Evolutionary conservation across 805 yeast genomes (phyloP).

Genomic region (Kuraishia hungarica): DNA sequence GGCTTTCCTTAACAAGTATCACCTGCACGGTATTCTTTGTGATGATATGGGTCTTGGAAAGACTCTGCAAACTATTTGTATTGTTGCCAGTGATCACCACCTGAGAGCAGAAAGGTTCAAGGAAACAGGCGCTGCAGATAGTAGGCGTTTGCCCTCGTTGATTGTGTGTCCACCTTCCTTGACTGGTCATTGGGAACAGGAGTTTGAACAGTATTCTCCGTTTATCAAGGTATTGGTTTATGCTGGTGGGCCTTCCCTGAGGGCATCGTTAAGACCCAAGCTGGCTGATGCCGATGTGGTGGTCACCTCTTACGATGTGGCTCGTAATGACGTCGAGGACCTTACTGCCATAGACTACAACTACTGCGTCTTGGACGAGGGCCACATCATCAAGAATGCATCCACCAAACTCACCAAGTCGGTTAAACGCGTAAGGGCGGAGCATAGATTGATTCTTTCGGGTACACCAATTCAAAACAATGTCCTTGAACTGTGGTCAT

Average conservation of each 20-base stretch:
- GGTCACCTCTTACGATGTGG: conserved; percentile 93
- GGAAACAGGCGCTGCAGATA: conserved; percentile 53
- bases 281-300: conserved; percentile 67
- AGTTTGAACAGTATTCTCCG: conserved; percentile 83
- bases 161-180: conserved; percentile 95
- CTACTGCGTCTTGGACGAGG: conserved; percentile 95
- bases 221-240: conserved; percentile 74
- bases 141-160: conserved; percentile 71
- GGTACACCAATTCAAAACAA: conserved; percentile 99
- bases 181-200: conserved; percentile 99
- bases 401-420: conserved; percentile 81
- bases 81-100: conserved; percentile 93
- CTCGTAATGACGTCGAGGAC: conserved; percentile 78
- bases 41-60: conserved; percentile 99
- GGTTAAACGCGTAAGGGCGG: conserved; percentile 74
- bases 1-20: conserved; percentile 89
- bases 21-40: conserved; percentile 93
- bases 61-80: conserved; percentile 94
- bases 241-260: conserved; percentile 83
- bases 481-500: conserved; percentile 93
- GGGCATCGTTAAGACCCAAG: conserved; percentile 46
- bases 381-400: conserved; percentile 93
- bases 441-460: conserved; percentile 83
- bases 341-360: conserved; percentile 62
- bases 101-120: conserved; percentile 64